Base-by-base conservation (phyloP, 331 rosid species). In the Dryas integrifolia region DNA sequence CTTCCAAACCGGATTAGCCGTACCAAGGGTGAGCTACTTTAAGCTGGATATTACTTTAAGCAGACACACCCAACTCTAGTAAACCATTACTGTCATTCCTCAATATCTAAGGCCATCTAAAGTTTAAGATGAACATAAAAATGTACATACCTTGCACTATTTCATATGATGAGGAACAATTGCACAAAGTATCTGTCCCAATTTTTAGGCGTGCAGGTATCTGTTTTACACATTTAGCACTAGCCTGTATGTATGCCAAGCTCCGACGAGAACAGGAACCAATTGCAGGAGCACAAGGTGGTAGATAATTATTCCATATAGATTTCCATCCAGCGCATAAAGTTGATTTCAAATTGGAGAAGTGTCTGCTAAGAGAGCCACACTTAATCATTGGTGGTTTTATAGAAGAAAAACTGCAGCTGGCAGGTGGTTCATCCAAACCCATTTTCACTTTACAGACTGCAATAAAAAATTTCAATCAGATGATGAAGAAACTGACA, bases 371-470 rank as follows among this genome's bases (percentile, higher is more conserved):
- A 12, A 70, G 7, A 8, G 81, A 57, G 58, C 39, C 78, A 5
- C 58, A 45, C 47, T 71, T 59, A 9, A 78, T 24, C 18, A 67
- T 43, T n/a, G 76, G 71, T 12, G 67, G 40, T 44, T 47, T 61
- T 59, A 63, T 21, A 53, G 72, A 21, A 10, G 81, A 63, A 40
- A 75, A 46, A 49, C 72, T 63, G 58, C 70, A 67, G 78, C 79
- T 41, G 40, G 60, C 52, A 21, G 77, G 46, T 60, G 64, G 69
- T 53, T 67, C 69, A 46, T 71, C 70, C 41, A 43, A 51, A 68
- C 56, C 81, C 67, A 83, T 67, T 21, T 68, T 79, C 63, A 79
- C 79, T 67, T 72, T 83, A 21, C 77, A 30, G 13, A 83, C 86
- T 83, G 81, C 35, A 61, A 71, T 48, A 24, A 35, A 12, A 72